phyloP scores from a whole-genome alignment of 768 basidiomycete species.

The Paxillus rubicundulus region DNA sequence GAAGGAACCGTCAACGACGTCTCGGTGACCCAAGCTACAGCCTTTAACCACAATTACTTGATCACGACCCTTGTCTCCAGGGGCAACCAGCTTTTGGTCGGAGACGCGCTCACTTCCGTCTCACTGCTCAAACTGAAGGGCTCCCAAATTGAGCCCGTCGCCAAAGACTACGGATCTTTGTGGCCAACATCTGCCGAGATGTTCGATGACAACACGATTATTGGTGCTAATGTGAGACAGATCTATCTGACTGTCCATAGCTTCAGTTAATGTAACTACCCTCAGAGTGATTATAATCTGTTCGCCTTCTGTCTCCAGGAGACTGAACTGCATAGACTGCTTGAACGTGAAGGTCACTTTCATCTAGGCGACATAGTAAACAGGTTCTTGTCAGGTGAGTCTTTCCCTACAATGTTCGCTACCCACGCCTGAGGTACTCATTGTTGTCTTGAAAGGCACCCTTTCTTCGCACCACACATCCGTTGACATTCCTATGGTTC shows the following conservation, averaged over 20 bases:
- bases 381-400: slow-evolving; percentile 65
- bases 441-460: slow-evolving; percentile 43
- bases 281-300: slow-evolving; percentile 66
- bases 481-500: slow-evolving; percentile 40
- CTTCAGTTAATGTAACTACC: slow-evolving; percentile 6
- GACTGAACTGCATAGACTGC: slow-evolving; percentile 39
- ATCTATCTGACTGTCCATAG: slow-evolving; percentile 6
- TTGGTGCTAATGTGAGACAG: slow-evolving; percentile 71
- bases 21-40: slow-evolving; percentile 38
- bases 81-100: slow-evolving; percentile 58
- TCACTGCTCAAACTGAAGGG: slow-evolving; percentile 57
- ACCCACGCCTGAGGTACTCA: neutral
- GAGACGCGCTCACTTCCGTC: slow-evolving; percentile 79
- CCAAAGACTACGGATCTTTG: slow-evolving; percentile 72
- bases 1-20: slow-evolving; percentile 34
- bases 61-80: slow-evolving; percentile 63
- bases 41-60: slow-evolving; percentile 84
- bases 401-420: neutral
- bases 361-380: slow-evolving; percentile 77
- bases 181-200: slow-evolving; percentile 71
- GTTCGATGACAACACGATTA: slow-evolving; percentile 49
- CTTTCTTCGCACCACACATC: slow-evolving; percentile 47
- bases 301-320: slow-evolving; percentile 56
- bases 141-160: slow-evolving; percentile 49
- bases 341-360: slow-evolving; percentile 69